Evolutionary conservation across 441 rosid species (phyloP).

Genomic region (Aleurites moluccanus): DNA sequence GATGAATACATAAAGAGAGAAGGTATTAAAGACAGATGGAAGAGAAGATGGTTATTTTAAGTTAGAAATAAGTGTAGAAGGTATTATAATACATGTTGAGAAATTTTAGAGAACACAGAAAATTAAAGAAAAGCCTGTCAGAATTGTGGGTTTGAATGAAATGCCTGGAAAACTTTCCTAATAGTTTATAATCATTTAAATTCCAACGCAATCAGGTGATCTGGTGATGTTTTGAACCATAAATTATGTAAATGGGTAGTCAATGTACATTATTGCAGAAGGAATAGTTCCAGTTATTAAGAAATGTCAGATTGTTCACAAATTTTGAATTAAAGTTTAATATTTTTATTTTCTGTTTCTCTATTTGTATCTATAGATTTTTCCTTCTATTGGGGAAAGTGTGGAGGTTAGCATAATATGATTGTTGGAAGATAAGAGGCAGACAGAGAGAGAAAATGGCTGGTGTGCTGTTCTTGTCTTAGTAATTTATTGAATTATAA

Average conservation of each 20-base stretch:
- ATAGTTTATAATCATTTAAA: not conserved
- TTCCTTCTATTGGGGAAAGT: not conserved
- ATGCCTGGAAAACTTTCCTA: not conserved
- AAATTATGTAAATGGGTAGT: not conserved
- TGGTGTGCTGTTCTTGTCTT: not conserved
- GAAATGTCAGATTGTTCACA: not conserved
- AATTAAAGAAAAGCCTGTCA: not conserved
- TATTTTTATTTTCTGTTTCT: not conserved
- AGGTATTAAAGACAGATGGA: not conserved
- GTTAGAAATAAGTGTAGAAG: not conserved
- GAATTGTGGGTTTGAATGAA: not conserved
- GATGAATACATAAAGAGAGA: not conserved
- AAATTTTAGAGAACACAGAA: not conserved
- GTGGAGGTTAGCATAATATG: not conserved
- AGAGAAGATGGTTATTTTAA: not conserved
- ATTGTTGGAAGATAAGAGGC: not conserved
- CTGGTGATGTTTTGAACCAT: not conserved
- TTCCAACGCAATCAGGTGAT: not conserved
- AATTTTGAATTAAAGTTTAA: not conserved
- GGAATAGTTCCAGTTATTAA: not conserved
- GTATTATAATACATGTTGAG: not conserved
- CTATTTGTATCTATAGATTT: not conserved
- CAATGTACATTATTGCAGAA: not conserved
- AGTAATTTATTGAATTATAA: not conserved
- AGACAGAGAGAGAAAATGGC: not conserved